Percentiles rank a stretch among this genome's conserved stretches.
phyloP scores from a whole-genome alignment of 768 basidiomycete genomes.

The Russula ochroleuca region DNA sequence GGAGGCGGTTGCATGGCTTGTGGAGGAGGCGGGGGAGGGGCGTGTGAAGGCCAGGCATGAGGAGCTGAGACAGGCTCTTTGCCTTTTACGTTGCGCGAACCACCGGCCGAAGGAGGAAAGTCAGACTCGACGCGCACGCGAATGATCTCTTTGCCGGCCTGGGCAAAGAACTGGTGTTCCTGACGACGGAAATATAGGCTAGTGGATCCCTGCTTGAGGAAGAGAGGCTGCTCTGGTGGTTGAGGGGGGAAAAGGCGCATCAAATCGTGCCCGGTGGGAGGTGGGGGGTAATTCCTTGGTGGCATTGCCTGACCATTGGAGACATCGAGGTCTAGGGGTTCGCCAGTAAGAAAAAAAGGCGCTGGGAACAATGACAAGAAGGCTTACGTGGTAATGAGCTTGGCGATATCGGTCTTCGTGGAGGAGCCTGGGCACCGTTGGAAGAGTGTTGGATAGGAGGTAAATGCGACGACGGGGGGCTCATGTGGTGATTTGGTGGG shows the following conservation, averaged over 20 bases:
- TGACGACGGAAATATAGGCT: constrained; percentile 70
- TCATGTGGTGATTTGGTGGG: constrained; percentile 18
- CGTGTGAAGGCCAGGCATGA: constrained; percentile 17
- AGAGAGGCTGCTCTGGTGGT: constrained; percentile 50
- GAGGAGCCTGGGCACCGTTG: constrained; percentile 16
- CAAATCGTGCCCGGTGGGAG: constrained; percentile 76
- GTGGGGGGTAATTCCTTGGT: constrained; percentile 63
- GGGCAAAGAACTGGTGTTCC: constrained; percentile 77
- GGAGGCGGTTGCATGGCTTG: constrained; percentile 23
- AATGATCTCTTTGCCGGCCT: constrained; percentile 73
- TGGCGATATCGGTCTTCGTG: constrained; percentile 24
- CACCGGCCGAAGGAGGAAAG: constrained; percentile 32
- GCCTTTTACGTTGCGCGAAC: constrained; percentile 25
- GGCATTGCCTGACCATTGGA: constrained; percentile 47
- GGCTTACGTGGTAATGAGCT: constrained; percentile 26
- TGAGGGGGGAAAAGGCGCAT: constrained; percentile 81
- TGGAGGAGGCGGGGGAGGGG: constrained; percentile 32
- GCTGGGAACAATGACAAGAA: not conserved
- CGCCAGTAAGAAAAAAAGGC: not conserved
- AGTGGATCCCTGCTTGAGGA: constrained; percentile 60
- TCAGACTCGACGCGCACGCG: constrained; percentile 71
- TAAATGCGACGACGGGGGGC: constrained; percentile 22
- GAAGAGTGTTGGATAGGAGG: constrained; percentile 25
- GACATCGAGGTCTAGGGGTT: constrained; percentile 57
- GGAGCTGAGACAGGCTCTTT: constrained; percentile 18